A percentile compares a stretch with the other conserved stretches of the same genome.
phyloP scores from a whole-genome alignment of 208 protist species.

The Acanthamoeba castellanii region DNA sequence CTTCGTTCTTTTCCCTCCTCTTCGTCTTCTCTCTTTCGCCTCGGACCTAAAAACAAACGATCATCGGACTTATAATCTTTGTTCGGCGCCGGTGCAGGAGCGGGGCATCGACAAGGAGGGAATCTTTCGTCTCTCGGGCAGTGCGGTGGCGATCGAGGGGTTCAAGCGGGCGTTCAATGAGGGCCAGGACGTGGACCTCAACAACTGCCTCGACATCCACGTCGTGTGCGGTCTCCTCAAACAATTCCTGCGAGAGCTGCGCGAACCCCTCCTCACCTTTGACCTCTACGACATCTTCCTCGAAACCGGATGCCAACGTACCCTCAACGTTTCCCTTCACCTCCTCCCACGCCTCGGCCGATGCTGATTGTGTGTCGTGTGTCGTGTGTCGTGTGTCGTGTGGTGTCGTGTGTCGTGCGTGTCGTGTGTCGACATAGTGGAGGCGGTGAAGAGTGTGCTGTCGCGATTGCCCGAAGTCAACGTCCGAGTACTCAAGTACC shows the following conservation, averaged over 20 bases:
- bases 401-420: no score
- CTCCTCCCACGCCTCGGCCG: not conserved
- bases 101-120: not conserved
- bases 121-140: not conserved
- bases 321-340: not conserved
- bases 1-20: no score
- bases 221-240: slow-evolving; percentile 15
- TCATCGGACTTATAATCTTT: no score
- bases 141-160: not conserved
- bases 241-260: not conserved
- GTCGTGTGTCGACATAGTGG: not conserved
- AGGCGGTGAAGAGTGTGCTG: not conserved
- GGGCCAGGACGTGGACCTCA: slow-evolving; percentile 2
- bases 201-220: slow-evolving; percentile 16
- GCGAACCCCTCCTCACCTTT: not conserved
- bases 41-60: no score
- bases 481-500: not conserved
- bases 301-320: not conserved
- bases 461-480: slow-evolving; percentile 18
- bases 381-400: no score
- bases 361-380: no score
- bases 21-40: no score
- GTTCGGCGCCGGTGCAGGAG: no score
- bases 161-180: slow-evolving; percentile 5
- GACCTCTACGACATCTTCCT: slow-evolving; percentile 7